These are phyloP conservation scores for Beauveria asiatica DNA, from an alignment of 2,329 filamentous ascomycete species.

Conservation along the genomic window DNA sequence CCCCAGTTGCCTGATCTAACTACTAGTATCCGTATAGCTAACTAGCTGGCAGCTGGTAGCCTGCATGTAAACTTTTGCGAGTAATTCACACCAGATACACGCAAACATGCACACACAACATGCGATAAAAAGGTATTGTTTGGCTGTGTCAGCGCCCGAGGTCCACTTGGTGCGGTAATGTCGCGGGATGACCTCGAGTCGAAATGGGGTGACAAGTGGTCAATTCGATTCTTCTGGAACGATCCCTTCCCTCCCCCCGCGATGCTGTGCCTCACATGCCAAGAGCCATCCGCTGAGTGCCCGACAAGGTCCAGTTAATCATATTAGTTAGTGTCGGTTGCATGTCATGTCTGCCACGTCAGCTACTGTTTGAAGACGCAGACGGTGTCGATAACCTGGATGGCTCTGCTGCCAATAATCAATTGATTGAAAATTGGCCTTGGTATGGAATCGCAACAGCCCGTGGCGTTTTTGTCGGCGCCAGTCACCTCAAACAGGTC, in stretches of 20 bases:
- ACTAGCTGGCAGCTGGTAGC: no score
- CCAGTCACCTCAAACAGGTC: background rate
- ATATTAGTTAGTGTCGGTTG: background rate
- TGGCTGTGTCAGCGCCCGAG: background rate
- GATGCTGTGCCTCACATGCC: conserved; percentile 2
- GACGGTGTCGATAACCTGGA: background rate
- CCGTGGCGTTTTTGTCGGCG: background rate
- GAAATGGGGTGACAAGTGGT: background rate
- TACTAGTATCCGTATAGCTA: no score
- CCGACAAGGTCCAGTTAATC: background rate
- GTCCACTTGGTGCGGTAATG: background rate
- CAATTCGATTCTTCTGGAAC: conserved; percentile 2
- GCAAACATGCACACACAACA: background rate
- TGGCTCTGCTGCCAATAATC: background rate
- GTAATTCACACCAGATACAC: background rate
- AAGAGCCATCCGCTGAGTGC: background rate
- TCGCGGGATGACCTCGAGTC: background rate
- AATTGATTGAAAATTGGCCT: no score
- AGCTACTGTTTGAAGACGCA: background rate
- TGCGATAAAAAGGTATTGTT: background rate
- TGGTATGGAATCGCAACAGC: background rate
- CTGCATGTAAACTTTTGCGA: background rate
- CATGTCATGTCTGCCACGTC: background rate
- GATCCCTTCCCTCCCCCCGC: background rate
- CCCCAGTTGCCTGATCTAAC: background rate